phyloP scores from a whole-genome alignment of 2,329 filamentous ascomycete genomes.

The Phialocephala subalpina region DNA sequence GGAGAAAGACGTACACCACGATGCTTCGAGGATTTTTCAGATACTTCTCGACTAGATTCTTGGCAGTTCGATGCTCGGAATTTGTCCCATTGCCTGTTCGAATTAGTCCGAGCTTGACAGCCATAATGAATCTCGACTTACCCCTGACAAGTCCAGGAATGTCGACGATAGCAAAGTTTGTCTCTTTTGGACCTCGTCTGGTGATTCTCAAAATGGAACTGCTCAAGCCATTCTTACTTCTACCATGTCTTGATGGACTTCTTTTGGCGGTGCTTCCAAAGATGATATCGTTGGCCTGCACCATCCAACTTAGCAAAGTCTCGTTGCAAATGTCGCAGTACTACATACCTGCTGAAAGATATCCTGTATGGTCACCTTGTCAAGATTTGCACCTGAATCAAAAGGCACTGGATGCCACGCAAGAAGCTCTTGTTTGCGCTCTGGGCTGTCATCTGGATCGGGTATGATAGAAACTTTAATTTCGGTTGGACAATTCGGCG shows the following conservation, averaged over 20 bases:
- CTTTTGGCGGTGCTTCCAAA: slow-evolving; percentile 15
- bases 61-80: slow-evolving; percentile 26
- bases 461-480: slow-evolving; percentile 24
- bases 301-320: background rate
- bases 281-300: slow-evolving; percentile 25
- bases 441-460: slow-evolving; percentile 14
- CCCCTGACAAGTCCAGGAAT: slow-evolving; percentile 40
- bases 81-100: slow-evolving; percentile 18
- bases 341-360: slow-evolving; percentile 26
- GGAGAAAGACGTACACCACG: slow-evolving; percentile 43
- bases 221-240: slow-evolving; percentile 23
- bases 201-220: slow-evolving; percentile 30
- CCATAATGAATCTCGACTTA: slow-evolving; percentile 2
- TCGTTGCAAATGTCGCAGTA: background rate
- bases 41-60: slow-evolving; percentile 43
- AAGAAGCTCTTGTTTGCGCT: slow-evolving; percentile 15
- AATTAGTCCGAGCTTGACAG: background rate
- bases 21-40: slow-evolving; percentile 51
- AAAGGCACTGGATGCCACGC: slow-evolving; percentile 23
- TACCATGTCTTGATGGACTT: slow-evolving; percentile 5
- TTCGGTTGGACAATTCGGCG: slow-evolving; percentile 12
- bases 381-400: slow-evolving; percentile 15
- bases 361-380: slow-evolving; percentile 15
- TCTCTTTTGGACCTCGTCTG: slow-evolving; percentile 30
- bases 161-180: slow-evolving; percentile 38